Percentiles rank a stretch among this genome's conserved stretches.
phyloP scores from a whole-genome alignment of 129 eudicot genomes.

The Ambrosia artemisiifolia region DNA sequence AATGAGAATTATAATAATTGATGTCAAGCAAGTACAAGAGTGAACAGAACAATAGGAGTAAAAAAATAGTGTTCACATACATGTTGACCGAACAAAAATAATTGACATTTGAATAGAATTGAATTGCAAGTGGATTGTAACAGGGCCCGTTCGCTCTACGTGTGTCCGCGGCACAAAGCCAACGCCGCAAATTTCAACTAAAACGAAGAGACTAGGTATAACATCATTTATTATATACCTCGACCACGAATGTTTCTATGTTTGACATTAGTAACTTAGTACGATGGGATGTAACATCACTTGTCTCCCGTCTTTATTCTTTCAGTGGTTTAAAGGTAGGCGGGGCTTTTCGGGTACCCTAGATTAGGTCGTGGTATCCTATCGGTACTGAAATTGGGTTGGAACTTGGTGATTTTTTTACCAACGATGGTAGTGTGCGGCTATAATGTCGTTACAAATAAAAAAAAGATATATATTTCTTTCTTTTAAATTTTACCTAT shows the following conservation, averaged over 20 bases:
- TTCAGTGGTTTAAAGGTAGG: too few relatives aligned
- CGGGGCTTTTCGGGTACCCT: too few relatives aligned
- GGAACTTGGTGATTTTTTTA: too few relatives aligned
- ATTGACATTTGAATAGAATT: slow-evolving; percentile 20
- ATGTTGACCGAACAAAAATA: slow-evolving; percentile 25
- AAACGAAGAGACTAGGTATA: not conserved
- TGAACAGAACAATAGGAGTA: not conserved
- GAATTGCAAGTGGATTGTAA: not conserved
- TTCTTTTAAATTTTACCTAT: too few relatives aligned
- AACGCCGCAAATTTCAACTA: slow-evolving; percentile 26
- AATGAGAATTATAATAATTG: not conserved
- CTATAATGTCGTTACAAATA: too few relatives aligned
- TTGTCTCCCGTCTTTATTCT: not conserved
- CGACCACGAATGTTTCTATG: slow-evolving; percentile 6
- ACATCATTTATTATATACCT: not conserved
- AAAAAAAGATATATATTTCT: too few relatives aligned
- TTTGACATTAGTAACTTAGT: not conserved
- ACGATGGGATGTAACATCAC: too few relatives aligned
- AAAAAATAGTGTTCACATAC: slow-evolving; percentile 9
- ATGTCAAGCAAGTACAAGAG: not conserved
- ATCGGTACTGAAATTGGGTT: too few relatives aligned
- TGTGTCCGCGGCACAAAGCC: slow-evolving; percentile 17
- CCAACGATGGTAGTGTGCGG: too few relatives aligned
- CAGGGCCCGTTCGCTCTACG: slow-evolving; percentile 3
- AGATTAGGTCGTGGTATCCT: too few relatives aligned